Conservation (phyloP, 2,329 filamentous ascomycete genomes). For the Plenodomus biglobosus region DNA sequence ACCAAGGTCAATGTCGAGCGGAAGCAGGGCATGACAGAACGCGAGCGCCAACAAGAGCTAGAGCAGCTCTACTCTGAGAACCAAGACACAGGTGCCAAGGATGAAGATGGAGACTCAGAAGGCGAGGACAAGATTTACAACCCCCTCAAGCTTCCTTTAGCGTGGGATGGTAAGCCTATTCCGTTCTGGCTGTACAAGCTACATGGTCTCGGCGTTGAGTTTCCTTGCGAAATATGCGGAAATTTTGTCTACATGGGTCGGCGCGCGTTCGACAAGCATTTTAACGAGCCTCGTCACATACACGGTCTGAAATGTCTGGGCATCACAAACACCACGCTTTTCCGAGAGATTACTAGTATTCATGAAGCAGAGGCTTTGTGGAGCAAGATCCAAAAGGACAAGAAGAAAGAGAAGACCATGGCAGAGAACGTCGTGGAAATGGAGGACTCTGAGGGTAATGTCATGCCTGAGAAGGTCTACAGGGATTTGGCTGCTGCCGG, state of each 20-base stretch:
- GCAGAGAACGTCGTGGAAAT: slow-evolving; percentile 92
- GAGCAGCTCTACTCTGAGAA: slow-evolving; percentile 76
- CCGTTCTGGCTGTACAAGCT: slow-evolving; percentile 99
- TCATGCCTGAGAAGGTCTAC: slow-evolving; percentile 99
- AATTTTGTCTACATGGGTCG: slow-evolving; percentile 99
- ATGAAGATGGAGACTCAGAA: slow-evolving; percentile 67
- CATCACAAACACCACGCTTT: slow-evolving; percentile 86
- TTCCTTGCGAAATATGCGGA: slow-evolving; percentile 93
- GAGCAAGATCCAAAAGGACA: slow-evolving; percentile 89
- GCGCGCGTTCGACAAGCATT: slow-evolving; percentile 96
- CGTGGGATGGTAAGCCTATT: slow-evolving; percentile 98
- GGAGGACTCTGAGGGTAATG: slow-evolving; percentile 96
- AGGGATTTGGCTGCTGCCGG: slow-evolving; percentile 93
- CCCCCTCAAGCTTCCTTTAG: slow-evolving; percentile 89
- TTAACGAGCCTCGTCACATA: slow-evolving; percentile 89
- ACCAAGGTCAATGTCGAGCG: slow-evolving; percentile 94
- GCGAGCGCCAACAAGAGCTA: slow-evolving; percentile 90
- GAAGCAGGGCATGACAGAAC: slow-evolving; percentile 95
- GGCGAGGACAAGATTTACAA: slow-evolving; percentile 89
- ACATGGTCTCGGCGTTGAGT: slow-evolving; percentile 92
- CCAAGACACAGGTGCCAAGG: slow-evolving; percentile 57
- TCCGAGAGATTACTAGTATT: slow-evolving; percentile 91
- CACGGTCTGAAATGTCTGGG: slow-evolving; percentile 93
- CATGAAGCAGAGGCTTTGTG: slow-evolving; percentile 85
- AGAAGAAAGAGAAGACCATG: slow-evolving; percentile 73